A percentile compares a stretch with the other conserved stretches of the same genome.
Evolutionary conservation across 2,329 filamentous ascomycete species (phyloP).

Genomic region (Nakataea oryzae): DNA sequence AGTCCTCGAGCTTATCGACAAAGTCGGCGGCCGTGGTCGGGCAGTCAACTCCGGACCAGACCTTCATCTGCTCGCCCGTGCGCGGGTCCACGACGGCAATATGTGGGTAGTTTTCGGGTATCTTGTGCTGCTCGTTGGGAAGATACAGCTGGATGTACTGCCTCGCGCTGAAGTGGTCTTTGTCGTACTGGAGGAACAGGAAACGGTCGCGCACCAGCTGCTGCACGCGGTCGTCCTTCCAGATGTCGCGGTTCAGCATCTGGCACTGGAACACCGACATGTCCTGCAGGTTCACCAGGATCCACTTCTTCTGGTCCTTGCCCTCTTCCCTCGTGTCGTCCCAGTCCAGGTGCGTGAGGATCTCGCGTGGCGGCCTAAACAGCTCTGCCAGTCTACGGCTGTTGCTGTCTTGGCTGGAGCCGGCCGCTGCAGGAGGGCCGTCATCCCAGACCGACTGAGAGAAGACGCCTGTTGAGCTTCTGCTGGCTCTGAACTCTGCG

Average conservation of each 20-base stretch:
- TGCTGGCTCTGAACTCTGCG: slow-evolving; percentile 5
- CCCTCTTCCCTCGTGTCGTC: slow-evolving; percentile 76
- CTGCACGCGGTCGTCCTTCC: slow-evolving; percentile 75
- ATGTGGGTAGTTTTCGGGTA: slow-evolving; percentile 85
- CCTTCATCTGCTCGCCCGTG: slow-evolving; percentile 93
- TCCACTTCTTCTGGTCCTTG: slow-evolving; percentile 85
- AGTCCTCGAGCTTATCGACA: slow-evolving; percentile 84
- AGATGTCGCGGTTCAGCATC: slow-evolving; percentile 84
- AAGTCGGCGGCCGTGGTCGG: slow-evolving; percentile 64
- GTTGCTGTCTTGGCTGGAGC: slow-evolving; percentile 39
- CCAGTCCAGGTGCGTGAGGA: slow-evolving; percentile 75
- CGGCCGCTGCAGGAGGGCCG: not conserved
- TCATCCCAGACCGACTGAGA: slow-evolving; percentile 28
- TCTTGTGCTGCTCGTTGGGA: slow-evolving; percentile 55
- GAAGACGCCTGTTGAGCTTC: slow-evolving; percentile 13
- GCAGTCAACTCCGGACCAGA: slow-evolving; percentile 81
- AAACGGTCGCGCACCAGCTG: slow-evolving; percentile 86
- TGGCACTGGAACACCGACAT: slow-evolving; percentile 91
- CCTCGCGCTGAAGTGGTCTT: slow-evolving; percentile 66
- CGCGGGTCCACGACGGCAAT: slow-evolving; percentile 92
- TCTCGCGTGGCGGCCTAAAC: slow-evolving; percentile 82
- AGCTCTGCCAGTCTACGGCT: slow-evolving; percentile 79
- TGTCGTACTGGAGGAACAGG: slow-evolving; percentile 89
- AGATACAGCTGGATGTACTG: slow-evolving; percentile 92
- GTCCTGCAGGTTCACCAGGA: slow-evolving; percentile 92